These are phyloP conservation scores for Eragrostis curvula DNA, from an alignment of 176 grass and related monocot species.

Conservation along the genomic window DNA sequence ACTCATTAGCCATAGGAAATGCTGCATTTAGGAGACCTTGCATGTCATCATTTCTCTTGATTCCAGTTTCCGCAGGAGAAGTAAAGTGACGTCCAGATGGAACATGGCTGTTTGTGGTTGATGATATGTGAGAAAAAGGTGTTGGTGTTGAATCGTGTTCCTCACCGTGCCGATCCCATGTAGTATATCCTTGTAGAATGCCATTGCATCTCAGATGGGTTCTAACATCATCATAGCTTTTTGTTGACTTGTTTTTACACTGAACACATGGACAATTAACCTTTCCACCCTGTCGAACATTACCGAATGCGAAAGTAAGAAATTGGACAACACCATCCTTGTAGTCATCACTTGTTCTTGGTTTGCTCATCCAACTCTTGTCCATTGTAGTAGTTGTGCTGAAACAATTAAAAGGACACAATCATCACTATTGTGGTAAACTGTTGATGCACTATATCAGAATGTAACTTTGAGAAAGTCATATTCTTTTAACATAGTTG, in stretches of 20 bases:
- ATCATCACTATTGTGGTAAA: neutral
- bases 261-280: slow-evolving; percentile 14
- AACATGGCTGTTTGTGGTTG: neutral
- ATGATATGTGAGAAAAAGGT: slow-evolving; percentile 1
- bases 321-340: slow-evolving; percentile 7
- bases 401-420: neutral
- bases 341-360: slow-evolving; percentile 5
- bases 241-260: slow-evolving; percentile 2
- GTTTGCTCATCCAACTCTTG: slow-evolving; percentile 21
- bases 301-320: slow-evolving; percentile 15
- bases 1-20: neutral
- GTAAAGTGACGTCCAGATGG: neutral
- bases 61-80: neutral
- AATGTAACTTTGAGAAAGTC: neutral
- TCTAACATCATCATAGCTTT: neutral
- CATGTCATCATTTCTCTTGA: slow-evolving; percentile 2
- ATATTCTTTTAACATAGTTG: neutral
- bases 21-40: neutral
- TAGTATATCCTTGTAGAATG: slow-evolving; percentile 21
- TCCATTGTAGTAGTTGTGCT: neutral
- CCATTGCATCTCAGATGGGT: slow-evolving; percentile 21
- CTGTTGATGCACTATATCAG: neutral
- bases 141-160: neutral
- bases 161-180: slow-evolving; percentile 4
- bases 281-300: neutral